Base-by-base conservation (phyloP, 2,329 filamentous ascomycete species). In the Helotiales sp. region DNA sequence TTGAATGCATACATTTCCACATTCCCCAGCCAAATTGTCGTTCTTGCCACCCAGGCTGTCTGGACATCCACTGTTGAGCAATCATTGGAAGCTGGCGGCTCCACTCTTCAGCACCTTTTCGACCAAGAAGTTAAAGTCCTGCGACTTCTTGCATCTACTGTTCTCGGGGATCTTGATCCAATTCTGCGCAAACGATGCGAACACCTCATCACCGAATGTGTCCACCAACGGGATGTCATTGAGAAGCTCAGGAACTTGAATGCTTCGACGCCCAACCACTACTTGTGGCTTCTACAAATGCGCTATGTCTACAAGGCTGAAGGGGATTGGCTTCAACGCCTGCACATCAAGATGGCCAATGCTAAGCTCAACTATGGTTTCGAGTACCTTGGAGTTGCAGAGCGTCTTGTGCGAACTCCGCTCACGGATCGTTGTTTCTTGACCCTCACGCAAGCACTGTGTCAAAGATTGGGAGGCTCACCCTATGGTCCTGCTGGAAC, bases 401-500 rank as follows among this genome's bases (percentile, higher is more conserved):
- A 99, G 77, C 91, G 96, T 66, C 91, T 99, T 69, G 96, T 99
- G 68, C 89, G 96, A 72, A 99, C 96, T 17, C 96, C 96, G 62
- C 87, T 99, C 69, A 99, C 96, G 0, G 96, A 99, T 79, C 91
- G 96, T 70, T 99, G 96, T 81, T 99, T 99, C 87, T 87, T 98
- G 69, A 99, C 96, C 6, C 89, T 99, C 65, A 98, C 95, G 2
- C 96, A 99, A 81, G 96, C 94, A 11, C 85, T 99, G 57, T 97
- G 93, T 78, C 96, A 99, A 79, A 89, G 93, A 74, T 88, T 99
- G 45, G 96, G 96, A 81, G 96, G 96, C 63, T 99, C 96, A 58
- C 96, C 96, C 0, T 99, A 99, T 76, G 96, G 96, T 61, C 96
- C 96, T 72, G 96, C 96, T 67, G 96, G 96, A 83, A 99, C 96